Percentiles rank a stretch among this genome's conserved stretches.
phyloP scores from a whole-genome alignment of 805 yeast genomes.

The Torulaspora microellipsoides region DNA sequence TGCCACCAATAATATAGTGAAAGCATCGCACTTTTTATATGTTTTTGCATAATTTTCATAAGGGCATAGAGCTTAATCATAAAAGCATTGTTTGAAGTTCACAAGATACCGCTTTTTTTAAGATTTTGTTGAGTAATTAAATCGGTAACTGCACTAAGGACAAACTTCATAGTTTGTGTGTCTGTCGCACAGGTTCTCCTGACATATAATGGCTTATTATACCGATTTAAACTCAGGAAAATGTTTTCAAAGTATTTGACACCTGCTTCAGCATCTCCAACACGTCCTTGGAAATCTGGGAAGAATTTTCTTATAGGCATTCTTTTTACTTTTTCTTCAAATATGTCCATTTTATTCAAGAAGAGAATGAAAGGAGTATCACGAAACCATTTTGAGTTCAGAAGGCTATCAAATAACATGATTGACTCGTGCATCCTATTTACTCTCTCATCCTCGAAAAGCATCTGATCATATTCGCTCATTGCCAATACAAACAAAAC shows the following conservation, averaged over 20 bases:
- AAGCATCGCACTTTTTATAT: too few relatives aligned
- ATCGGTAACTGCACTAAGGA: constrained; percentile 88
- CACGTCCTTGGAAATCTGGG: constrained; percentile 70
- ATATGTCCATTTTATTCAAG: constrained; percentile 80
- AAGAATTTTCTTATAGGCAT: constrained; percentile 69
- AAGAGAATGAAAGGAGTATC: constrained; percentile 86
- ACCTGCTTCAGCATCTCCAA: constrained; percentile 62
- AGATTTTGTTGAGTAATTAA: constrained; percentile 79
- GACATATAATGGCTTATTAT: constrained; percentile 72
- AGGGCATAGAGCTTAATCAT: neutral
- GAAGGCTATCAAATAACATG: constrained; percentile 72
- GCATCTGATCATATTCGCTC: constrained; percentile 85
- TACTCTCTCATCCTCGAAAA: constrained; percentile 84
- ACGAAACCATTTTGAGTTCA: constrained; percentile 80
- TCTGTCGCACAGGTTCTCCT: constrained; percentile 97
- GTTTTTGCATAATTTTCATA: too few relatives aligned
- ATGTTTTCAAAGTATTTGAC: constrained; percentile 63
- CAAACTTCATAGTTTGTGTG: constrained; percentile 81
- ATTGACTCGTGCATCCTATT: constrained; percentile 91
- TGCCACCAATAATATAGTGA: too few relatives aligned
- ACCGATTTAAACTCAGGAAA: constrained; percentile 58
- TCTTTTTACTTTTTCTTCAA: constrained; percentile 60
- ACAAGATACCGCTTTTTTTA: constrained; percentile 71
- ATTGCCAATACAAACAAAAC: constrained; percentile 85
- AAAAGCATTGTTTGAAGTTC: constrained; percentile 1